Conservation (phyloP, 1,284 basidiomycete genomes). For the Tetrapyrgos nigripes region DNA sequence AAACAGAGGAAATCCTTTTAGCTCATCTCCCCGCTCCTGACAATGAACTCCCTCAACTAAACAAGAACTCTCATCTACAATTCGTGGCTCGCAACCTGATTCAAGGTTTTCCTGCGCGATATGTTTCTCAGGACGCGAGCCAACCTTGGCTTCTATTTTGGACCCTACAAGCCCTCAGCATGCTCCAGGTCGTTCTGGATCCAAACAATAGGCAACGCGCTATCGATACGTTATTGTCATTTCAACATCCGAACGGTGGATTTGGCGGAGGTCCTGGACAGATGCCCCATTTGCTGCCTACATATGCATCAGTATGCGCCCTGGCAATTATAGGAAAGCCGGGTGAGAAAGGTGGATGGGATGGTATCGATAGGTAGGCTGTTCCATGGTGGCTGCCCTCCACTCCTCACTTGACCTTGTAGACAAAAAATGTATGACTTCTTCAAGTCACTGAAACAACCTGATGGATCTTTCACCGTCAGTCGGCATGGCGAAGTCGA, state of each 20-base stretch:
- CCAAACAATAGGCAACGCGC: conserved; percentile 75
- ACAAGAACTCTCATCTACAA: conserved; percentile 69
- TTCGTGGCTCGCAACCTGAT: conserved; percentile 72
- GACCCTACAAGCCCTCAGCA: conserved; percentile 83
- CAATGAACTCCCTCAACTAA: conserved; percentile 41
- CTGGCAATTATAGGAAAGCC: conserved; percentile 84
- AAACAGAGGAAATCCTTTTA: conserved; percentile 71
- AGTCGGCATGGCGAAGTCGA: conserved; percentile 92
- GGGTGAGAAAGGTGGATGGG: conserved; percentile 83
- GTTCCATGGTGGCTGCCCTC: neutral
- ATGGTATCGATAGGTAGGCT: conserved; percentile 75
- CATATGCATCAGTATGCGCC: conserved; percentile 88
- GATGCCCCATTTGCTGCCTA: conserved; percentile 87
- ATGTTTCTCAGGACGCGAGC: conserved; percentile 87
- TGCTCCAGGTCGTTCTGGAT: conserved; percentile 82
- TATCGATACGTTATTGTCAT: conserved; percentile 79
- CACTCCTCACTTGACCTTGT: neutral
- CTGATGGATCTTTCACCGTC: conserved; percentile 95
- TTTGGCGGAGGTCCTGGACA: conserved; percentile 92
- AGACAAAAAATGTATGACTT: conserved; percentile 84
- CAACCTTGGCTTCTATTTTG: conserved; percentile 94
- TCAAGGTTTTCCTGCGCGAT: conserved; percentile 80
- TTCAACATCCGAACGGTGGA: conserved; percentile 85
- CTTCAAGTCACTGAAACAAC: conserved; percentile 93
- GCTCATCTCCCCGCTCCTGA: conserved; percentile 44